Conservation (phyloP, 345 rosid species). For the Citrus trifoliata region DNA sequence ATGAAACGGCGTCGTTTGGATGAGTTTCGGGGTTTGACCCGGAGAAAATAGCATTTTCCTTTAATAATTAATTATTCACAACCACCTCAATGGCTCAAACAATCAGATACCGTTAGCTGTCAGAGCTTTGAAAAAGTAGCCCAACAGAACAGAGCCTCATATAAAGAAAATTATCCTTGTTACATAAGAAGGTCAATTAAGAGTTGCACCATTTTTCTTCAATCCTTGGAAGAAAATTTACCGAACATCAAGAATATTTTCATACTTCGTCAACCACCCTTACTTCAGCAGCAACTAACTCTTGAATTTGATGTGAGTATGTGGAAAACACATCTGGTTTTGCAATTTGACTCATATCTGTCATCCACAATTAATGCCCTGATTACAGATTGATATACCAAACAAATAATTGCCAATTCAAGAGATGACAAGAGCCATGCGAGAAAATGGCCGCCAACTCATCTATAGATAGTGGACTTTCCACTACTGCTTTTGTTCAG, state of each 20-base stretch:
- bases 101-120: neutral
- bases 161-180: neutral
- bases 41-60: no score
- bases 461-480: neutral
- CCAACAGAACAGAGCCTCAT: neutral
- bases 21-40: no score
- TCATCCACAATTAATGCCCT: neutral
- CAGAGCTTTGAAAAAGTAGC: neutral
- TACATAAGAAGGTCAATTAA: neutral
- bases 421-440: neutral
- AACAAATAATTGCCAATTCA: neutral
- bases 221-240: no score
- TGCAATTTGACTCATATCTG: neutral
- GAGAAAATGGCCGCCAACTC: neutral
- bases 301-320: no score
- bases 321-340: neutral
- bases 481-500: neutral
- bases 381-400: neutral
- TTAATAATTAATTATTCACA: neutral
- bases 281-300: no score
- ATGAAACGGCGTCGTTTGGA: no score
- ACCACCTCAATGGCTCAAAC: neutral
- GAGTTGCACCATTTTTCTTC: neutral
- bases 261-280: neutral
- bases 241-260: neutral